Evolutionary conservation across 768 basidiomycete species (phyloP).

Genomic region (Tremella mesenterica): DNA sequence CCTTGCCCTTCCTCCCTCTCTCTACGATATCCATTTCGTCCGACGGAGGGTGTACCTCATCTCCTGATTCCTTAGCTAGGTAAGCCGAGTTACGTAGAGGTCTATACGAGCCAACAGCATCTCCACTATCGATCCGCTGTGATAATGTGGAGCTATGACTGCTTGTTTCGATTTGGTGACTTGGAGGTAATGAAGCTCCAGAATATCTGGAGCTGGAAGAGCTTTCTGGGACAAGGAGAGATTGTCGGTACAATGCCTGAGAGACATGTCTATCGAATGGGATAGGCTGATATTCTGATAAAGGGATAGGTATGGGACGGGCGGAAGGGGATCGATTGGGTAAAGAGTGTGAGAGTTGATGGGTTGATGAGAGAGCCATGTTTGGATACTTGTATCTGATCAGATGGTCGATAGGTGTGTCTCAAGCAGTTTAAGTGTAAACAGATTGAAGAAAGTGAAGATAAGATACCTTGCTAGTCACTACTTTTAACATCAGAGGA

Average conservation of each 20-base stretch:
- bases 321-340: constrained; percentile 23
- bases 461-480: background rate
- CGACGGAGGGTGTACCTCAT: no score
- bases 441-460: no score
- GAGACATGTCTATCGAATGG: constrained; percentile 31
- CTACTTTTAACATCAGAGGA: background rate
- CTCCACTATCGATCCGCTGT: constrained; percentile 4
- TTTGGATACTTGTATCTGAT: no score
- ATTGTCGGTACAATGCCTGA: constrained; percentile 19
- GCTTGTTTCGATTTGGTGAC: constrained; percentile 18
- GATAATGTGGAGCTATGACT: constrained; percentile 1
- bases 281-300: constrained; percentile 35
- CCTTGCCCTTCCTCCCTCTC: constrained; percentile 6
- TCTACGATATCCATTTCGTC: background rate
- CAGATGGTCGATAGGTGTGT: no score
- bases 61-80: no score
- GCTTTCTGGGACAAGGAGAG: constrained; percentile 9
- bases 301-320: constrained; percentile 23
- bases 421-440: no score
- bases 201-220: background rate
- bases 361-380: constrained; percentile 21
- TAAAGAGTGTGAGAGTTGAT: constrained; percentile 18
- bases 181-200: constrained; percentile 5
- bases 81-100: no score
- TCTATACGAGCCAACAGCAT: background rate